Conservation (phyloP, 257 asterid genomes). For the Lithospermum erythrorhizon region DNA sequence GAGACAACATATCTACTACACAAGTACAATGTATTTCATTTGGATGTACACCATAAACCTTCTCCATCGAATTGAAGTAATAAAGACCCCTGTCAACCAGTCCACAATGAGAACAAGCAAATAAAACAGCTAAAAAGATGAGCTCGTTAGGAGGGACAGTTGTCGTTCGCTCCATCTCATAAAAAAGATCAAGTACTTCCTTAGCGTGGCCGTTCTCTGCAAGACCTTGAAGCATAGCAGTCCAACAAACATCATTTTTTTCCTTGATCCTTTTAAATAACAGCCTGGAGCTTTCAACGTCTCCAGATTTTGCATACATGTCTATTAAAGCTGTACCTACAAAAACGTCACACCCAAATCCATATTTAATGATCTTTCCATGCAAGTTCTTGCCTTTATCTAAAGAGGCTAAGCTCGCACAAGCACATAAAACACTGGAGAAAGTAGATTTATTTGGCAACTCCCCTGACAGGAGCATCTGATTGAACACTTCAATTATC, state of each 20-base stretch:
- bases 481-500: conserved; percentile 38
- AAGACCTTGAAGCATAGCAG: conserved; percentile 85
- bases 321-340: conserved; percentile 66
- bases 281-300: conserved; percentile 36
- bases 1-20: conserved; percentile 67
- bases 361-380: conserved; percentile 46
- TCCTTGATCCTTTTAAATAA: conserved; percentile 34
- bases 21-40: conserved; percentile 44
- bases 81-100: conserved; percentile 54
- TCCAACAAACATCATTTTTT: conserved; percentile 61
- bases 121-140: conserved; percentile 46
- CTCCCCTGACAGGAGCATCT: conserved; percentile 53
- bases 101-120: conserved; percentile 81
- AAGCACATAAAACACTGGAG: conserved; percentile 56
- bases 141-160: conserved; percentile 40
- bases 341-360: conserved; percentile 43
- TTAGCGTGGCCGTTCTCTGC: conserved; percentile 64
- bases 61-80: conserved; percentile 59
- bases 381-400: conserved; percentile 54
- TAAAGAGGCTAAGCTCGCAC: conserved; percentile 59
- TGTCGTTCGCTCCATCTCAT: conserved; percentile 34
- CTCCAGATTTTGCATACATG: conserved; percentile 76
- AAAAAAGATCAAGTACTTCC: conserved; percentile 50
- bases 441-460: conserved; percentile 60
- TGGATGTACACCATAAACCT: conserved; percentile 42